Percentiles rank a stretch among this genome's conserved stretches.
phyloP scores from a whole-genome alignment of 2,329 filamentous ascomycete species.

The Xylariaceae sp. region DNA sequence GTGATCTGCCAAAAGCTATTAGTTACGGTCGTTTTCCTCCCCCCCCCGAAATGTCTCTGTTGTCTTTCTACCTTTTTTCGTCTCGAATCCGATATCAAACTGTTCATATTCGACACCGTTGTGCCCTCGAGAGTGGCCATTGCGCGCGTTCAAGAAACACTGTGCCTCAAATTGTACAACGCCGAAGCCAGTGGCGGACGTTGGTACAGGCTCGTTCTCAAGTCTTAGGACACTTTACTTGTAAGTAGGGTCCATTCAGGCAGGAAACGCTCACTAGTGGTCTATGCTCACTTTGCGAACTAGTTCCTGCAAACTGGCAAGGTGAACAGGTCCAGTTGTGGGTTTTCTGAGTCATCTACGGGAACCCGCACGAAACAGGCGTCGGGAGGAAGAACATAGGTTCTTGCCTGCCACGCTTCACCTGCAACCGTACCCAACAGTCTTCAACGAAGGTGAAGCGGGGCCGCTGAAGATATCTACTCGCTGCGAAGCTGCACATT shows the following conservation, averaged over 20 bases:
- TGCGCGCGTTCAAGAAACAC: not conserved
- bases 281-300: slow-evolving; percentile 3
- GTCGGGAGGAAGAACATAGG: slow-evolving; percentile 31
- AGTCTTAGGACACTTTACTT: not conserved
- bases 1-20: no score
- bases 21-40: no score
- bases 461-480: slow-evolving; percentile 25
- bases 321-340: slow-evolving; percentile 20
- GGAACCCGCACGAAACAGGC: slow-evolving; percentile 33
- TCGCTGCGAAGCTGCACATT: slow-evolving; percentile 20
- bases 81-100: no score
- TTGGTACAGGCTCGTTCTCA: not conserved
- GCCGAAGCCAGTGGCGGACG: not conserved
- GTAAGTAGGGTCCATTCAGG: slow-evolving; percentile 1
- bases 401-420: slow-evolving; percentile 30
- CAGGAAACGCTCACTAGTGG: no score
- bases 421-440: slow-evolving; percentile 33
- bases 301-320: slow-evolving; percentile 16
- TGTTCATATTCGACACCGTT: no score
- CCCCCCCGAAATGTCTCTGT: no score
- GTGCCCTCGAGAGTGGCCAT: no score
- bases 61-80: no score
- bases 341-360: slow-evolving; percentile 30
- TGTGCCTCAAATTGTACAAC: not conserved
- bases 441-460: slow-evolving; percentile 19